Evolutionary conservation across 208 protist species (phyloP).

Genomic region (Pavlovales sp.): DNA sequence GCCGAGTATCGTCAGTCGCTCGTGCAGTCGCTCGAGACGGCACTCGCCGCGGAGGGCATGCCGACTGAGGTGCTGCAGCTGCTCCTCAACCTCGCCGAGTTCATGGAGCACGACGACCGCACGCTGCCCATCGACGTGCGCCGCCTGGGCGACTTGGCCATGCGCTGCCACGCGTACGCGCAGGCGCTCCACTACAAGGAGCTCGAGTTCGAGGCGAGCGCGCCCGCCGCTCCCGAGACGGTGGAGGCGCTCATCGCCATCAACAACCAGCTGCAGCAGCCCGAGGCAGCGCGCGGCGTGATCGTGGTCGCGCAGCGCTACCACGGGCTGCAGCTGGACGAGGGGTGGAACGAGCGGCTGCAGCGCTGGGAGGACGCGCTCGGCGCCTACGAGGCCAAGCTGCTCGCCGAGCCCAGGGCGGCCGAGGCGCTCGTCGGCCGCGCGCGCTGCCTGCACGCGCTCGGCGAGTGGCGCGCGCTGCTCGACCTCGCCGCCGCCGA

Average conservation of each 20-base stretch:
- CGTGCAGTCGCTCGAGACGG: constrained; percentile 49
- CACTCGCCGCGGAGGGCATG: constrained; percentile 4
- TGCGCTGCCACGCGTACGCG: constrained; percentile 77
- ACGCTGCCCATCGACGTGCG: constrained; percentile 59
- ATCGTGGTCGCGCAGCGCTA: constrained; percentile 67
- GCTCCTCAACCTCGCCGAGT: constrained; percentile 91
- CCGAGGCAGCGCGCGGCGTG: constrained; percentile 92
- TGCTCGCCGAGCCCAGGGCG: constrained; percentile 36
- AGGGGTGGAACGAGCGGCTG: constrained; percentile 87
- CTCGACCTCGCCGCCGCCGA: constrained; percentile 72
- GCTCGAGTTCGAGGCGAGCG: constrained; percentile 59
- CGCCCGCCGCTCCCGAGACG: not conserved
- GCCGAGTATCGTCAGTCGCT: constrained; percentile 51
- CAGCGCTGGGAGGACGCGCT: constrained; percentile 96
- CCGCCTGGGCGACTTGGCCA: constrained; percentile 80
- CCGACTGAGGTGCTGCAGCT: constrained; percentile 72
- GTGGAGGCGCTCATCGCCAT: constrained; percentile 88
- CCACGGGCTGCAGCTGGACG: constrained; percentile 67
- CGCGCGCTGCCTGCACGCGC: constrained; percentile 91
- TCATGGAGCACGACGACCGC: constrained; percentile 85
- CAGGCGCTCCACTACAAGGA: constrained; percentile 88
- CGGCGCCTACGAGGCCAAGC: constrained; percentile 64
- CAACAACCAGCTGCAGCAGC: constrained; percentile 94
- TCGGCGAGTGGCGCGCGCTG: constrained; percentile 85
- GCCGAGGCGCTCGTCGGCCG: constrained; percentile 70